Percentiles rank a stretch among this genome's conserved stretches.
These are phyloP conservation scores for Plasmodium adleri DNA, from an alignment of 169 alveolate species.

Conservation along the genomic window DNA sequence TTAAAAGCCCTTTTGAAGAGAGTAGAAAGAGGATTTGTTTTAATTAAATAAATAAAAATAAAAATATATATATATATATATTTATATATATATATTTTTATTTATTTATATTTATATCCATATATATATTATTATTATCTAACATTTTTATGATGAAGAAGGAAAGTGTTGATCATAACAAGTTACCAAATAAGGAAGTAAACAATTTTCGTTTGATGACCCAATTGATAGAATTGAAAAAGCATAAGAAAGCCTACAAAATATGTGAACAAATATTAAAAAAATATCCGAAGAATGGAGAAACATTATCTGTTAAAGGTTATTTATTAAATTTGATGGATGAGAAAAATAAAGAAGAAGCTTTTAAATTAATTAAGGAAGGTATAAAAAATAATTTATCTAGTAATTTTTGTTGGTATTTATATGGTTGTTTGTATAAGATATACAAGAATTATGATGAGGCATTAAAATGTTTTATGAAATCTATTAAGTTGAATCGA, in stretches of 20 bases:
- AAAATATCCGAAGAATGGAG: constrained; percentile 69
- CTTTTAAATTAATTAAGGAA: constrained; percentile 63
- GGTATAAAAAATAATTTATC: constrained; percentile 68
- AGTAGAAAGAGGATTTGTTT: too few species aligned
- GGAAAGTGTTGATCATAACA: constrained; percentile 24
- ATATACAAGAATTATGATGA: constrained; percentile 65
- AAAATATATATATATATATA: neutral
- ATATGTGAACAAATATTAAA: constrained; percentile 71
- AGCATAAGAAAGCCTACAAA: constrained; percentile 65
- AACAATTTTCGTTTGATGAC: constrained; percentile 69
- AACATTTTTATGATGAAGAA: constrained; percentile 26
- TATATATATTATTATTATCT: neutral
- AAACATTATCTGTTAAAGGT: constrained; percentile 66
- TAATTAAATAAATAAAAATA: too few species aligned
- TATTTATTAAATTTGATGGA: constrained; percentile 50
- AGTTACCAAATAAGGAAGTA: constrained; percentile 46
- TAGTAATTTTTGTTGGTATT: constrained; percentile 76
- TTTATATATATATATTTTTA: neutral
- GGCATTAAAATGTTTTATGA: constrained; percentile 62
- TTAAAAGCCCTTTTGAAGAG: too few species aligned
- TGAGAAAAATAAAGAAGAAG: constrained; percentile 68
- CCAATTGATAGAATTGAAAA: constrained; percentile 64
- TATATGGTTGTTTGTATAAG: constrained; percentile 74
- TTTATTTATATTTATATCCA: neutral
- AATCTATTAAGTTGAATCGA: constrained; percentile 38